A percentile compares a stretch with the other conserved stretches of the same genome.
These are phyloP conservation scores for Microsporum ferrugineum DNA, from an alignment of 2,329 filamentous ascomycete genomes.

Conservation along the genomic window DNA sequence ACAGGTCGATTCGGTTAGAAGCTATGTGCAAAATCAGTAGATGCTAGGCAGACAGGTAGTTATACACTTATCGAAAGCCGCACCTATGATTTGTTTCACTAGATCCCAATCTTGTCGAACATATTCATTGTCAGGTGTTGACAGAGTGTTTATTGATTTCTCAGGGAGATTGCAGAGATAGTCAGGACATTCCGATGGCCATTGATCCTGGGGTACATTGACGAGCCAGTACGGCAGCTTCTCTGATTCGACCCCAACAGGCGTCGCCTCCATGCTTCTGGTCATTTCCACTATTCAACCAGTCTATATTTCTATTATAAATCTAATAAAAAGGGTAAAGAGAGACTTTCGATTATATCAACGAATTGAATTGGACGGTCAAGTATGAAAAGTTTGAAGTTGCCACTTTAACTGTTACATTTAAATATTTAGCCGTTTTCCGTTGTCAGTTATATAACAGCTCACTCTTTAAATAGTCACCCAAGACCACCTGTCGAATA, in stretches of 20 bases:
- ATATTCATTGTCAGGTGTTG: slow-evolving; percentile 58
- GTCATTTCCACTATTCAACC: neutral
- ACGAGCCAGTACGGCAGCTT: slow-evolving; percentile 67
- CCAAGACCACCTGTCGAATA: too few relatives aligned
- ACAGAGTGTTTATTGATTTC: slow-evolving; percentile 61
- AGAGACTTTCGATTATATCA: neutral
- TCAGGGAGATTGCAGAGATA: slow-evolving; percentile 52
- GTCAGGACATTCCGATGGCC: slow-evolving; percentile 57
- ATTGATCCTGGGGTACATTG: slow-evolving; percentile 56
- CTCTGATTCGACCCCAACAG: neutral
- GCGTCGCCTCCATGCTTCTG: neutral
- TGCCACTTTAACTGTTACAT: neutral
- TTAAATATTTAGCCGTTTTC: neutral
- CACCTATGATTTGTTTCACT: slow-evolving; percentile 51
- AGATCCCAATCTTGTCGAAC: slow-evolving; percentile 55
- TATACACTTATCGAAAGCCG: neutral
- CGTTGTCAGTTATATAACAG: too few relatives aligned
- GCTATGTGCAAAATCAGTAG: slow-evolving; percentile 23
- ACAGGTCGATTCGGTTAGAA: slow-evolving; percentile 59
- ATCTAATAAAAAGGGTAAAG: neutral
- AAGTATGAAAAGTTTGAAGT: neutral
- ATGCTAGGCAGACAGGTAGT: neutral
- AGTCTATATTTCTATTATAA: neutral
- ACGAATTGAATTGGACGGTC: too few relatives aligned
- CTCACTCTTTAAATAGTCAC: too few relatives aligned